These are phyloP conservation scores for Clonostachys solani DNA, from an alignment of 2,329 filamentous ascomycete genomes.

Conservation along the genomic window DNA sequence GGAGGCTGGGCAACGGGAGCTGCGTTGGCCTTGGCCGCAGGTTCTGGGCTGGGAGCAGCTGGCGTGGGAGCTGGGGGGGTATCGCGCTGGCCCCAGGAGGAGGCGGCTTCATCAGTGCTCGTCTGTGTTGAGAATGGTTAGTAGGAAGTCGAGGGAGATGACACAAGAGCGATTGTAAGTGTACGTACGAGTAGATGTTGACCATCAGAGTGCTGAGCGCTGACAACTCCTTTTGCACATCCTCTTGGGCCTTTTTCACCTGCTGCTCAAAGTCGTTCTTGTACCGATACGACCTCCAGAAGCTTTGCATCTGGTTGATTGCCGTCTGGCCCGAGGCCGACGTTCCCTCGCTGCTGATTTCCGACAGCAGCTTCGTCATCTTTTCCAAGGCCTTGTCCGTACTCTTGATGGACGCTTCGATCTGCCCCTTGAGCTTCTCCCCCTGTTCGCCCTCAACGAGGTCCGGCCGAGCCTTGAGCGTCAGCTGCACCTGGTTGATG, in stretches of 20 bases:
- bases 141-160: too few species aligned
- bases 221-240: constrained; percentile 19
- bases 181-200: constrained; percentile 24
- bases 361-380: constrained; percentile 21
- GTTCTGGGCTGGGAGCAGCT: neutral
- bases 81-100: constrained; percentile 5
- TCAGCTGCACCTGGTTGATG: constrained; percentile 21
- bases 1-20: too few species aligned
- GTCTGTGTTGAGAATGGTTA: constrained; percentile 5
- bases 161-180: too few species aligned
- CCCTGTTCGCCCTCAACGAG: constrained; percentile 20
- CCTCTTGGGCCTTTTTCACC: constrained; percentile 18
- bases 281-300: constrained; percentile 24
- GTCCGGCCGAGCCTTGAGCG: constrained; percentile 18
- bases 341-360: constrained; percentile 15
- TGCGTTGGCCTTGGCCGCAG: too few species aligned
- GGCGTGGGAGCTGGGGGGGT: neutral
- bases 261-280: constrained; percentile 23
- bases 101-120: constrained; percentile 19
- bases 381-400: constrained; percentile 15
- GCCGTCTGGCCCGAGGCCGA: constrained; percentile 8
- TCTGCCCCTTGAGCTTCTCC: constrained; percentile 16
- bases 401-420: constrained; percentile 16
- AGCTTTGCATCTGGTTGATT: constrained; percentile 15
- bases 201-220: constrained; percentile 20